Evolutionary conservation across 768 basidiomycete genomes (phyloP), one percentile per base, ranked within the genome.

Genomic region (Leucocoprinus leucothites): DNA sequence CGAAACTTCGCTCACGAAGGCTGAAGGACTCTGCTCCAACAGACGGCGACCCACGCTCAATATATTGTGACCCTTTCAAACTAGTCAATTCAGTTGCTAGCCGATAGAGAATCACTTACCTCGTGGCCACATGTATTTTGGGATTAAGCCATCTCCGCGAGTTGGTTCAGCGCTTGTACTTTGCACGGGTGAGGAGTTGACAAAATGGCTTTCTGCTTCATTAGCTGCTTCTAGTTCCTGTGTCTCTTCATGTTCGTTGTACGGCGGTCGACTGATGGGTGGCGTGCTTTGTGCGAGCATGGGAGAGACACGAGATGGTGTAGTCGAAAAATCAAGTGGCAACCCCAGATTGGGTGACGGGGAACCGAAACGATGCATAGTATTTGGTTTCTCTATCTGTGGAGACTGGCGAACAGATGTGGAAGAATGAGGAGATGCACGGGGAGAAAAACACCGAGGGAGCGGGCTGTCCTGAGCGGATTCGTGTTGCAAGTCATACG

Each of bases 401-500:
- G 62, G 65, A 19, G 67, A 65, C 25, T 45, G 58, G 16, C 62
- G 61, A 25, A 59, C 11, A 19, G 24, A n/a, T 11, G 47, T 8
- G n/a, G 43, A 36, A 21, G 34, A 44, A 28, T 61, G 64, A 51
- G 67, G 67, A 24, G 68, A 66, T 16, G 43, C 58, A 24, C 57
- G 65, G 18, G 69, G 67, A 19, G 68, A 70, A 58, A 67, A 72
- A 58, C 60, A 69, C 24, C 63, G 68, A n/a, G 62, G 71, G 47
- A 54, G 63, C 44, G 65, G 65, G 44, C 16, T 42, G 14, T 60
- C 61, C 51, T 64, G 71, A 34, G 71, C 71, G 24, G 67, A 67
- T 7, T 62, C 71, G 48, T 71, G 67, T 31, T 70, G 70, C 58
- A 77, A 80, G 35, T 75, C 74, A 45, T 75, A 74, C 13, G 76